Evolutionary conservation across 2,329 filamentous ascomycete genomes (phyloP).

Genomic region (Basipetospora chlamydospora): DNA sequence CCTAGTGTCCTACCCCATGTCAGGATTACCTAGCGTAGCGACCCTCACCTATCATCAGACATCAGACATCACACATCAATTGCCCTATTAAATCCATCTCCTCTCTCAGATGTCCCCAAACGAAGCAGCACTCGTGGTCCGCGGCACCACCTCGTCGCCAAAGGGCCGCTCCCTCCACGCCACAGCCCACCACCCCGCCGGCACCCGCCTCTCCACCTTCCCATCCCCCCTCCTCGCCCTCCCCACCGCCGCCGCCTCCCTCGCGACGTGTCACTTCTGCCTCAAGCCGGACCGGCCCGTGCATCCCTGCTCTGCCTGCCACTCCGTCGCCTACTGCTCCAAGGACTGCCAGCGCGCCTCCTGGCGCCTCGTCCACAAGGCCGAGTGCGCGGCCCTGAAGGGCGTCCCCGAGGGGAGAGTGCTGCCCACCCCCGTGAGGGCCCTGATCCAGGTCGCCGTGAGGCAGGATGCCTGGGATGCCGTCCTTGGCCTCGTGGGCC

Average conservation of each 20-base stretch:
- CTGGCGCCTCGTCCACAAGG: slow-evolving; percentile 37
- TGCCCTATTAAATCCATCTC: too few species aligned
- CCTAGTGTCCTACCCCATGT: too few species aligned
- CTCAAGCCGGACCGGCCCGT: slow-evolving; percentile 16
- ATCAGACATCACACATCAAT: too few species aligned
- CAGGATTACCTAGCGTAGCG: too few species aligned
- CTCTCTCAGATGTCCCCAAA: neutral
- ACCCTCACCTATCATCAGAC: too few species aligned
- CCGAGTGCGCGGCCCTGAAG: slow-evolving; percentile 35
- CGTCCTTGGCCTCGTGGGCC: slow-evolving; percentile 29
- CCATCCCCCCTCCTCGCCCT: slow-evolving; percentile 28
- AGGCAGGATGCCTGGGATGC: slow-evolving; percentile 17
- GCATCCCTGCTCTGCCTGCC: slow-evolving; percentile 37
- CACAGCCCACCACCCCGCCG: slow-evolving; percentile 25
- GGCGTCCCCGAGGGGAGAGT: slow-evolving; percentile 22
- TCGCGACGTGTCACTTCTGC: slow-evolving; percentile 34
- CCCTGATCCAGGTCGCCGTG: slow-evolving; percentile 35
- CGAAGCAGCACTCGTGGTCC: slow-evolving; percentile 3
- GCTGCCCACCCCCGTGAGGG: slow-evolving; percentile 40
- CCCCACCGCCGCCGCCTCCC: slow-evolving; percentile 27
- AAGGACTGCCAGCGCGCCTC: slow-evolving; percentile 36
- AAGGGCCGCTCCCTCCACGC: slow-evolving; percentile 33
- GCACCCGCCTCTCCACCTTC: slow-evolving; percentile 31
- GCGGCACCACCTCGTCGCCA: slow-evolving; percentile 2
- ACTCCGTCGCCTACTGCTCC: slow-evolving; percentile 38